Evolutionary conservation across 83 land plant species (phyloP).

Genomic region (Diphasiastrum complanatum): DNA sequence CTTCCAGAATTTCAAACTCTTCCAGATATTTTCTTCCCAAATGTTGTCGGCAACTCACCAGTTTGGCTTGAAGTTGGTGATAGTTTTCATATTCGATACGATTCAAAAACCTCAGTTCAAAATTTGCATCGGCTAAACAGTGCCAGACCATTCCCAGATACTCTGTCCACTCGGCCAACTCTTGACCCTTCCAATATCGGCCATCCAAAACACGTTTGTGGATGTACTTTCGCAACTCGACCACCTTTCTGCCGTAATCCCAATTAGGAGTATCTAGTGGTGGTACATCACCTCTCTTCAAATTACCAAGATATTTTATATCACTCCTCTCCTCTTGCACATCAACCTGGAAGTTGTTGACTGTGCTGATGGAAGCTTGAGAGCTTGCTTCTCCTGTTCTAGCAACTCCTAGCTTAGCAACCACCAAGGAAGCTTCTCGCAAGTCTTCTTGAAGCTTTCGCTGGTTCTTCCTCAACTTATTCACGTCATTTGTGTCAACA

Average conservation of each 20-base stretch:
- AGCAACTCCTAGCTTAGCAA: slow-evolving; percentile 1
- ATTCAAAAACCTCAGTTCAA: slow-evolving; percentile 12
- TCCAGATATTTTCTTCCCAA: slow-evolving; percentile 7
- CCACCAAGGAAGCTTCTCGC: not conserved
- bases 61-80: not conserved
- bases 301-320: slow-evolving; percentile 14
- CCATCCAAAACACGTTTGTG: slow-evolving; percentile 1
- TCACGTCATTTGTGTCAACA: slow-evolving; percentile 12
- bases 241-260: slow-evolving; percentile 1
- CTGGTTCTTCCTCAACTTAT: not conserved
- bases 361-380: not conserved
- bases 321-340: not conserved
- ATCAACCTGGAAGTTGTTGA: not conserved
- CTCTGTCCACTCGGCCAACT: not conserved
- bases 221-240: not conserved
- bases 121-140: slow-evolving; percentile 6
- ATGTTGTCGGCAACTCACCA: not conserved
- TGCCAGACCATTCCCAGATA: slow-evolving; percentile 16
- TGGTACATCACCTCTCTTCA: slow-evolving; percentile 7
- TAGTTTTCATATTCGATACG: slow-evolving; percentile 5
- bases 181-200: not conserved
- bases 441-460: slow-evolving; percentile 8
- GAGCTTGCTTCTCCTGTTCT: not conserved
- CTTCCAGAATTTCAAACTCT: not conserved
- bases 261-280: slow-evolving; percentile 5